phyloP scores from a whole-genome alignment of 345 rosid genomes.

The Angophora floribunda region DNA sequence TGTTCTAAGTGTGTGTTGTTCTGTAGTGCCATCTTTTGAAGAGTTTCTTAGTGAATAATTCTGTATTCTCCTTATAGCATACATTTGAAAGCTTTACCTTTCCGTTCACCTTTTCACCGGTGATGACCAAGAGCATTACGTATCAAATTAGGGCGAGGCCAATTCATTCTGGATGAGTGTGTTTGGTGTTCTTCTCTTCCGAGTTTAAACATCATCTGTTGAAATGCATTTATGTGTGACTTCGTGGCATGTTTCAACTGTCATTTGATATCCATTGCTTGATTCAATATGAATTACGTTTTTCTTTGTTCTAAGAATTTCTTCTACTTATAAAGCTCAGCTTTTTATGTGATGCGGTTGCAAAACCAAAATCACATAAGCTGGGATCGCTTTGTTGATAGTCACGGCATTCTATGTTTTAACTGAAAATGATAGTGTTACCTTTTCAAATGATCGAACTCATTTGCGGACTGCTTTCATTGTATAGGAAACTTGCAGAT shows the following conservation, averaged over 20 bases:
- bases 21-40: background rate
- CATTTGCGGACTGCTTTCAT: background rate
- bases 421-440: background rate
- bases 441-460: background rate
- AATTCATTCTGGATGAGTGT: background rate
- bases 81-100: background rate
- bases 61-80: background rate
- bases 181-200: background rate
- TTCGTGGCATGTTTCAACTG: background rate
- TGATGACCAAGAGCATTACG: background rate
- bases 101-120: background rate
- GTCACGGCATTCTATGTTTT: background rate
- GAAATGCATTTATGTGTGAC: background rate
- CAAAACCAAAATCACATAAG: background rate
- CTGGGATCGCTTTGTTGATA: background rate
- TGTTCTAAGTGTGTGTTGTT: background rate
- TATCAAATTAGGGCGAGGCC: background rate
- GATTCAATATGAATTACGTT: background rate
- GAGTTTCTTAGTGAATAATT: background rate
- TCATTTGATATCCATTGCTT: background rate
- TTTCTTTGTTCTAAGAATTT: background rate
- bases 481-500: slow-evolving; percentile 29
- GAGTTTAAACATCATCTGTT: background rate
- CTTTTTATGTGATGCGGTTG: background rate
- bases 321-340: background rate